Evolutionary conservation across 2,329 filamentous ascomycete species (phyloP).

Genomic region (Celoporthe dispersa): DNA sequence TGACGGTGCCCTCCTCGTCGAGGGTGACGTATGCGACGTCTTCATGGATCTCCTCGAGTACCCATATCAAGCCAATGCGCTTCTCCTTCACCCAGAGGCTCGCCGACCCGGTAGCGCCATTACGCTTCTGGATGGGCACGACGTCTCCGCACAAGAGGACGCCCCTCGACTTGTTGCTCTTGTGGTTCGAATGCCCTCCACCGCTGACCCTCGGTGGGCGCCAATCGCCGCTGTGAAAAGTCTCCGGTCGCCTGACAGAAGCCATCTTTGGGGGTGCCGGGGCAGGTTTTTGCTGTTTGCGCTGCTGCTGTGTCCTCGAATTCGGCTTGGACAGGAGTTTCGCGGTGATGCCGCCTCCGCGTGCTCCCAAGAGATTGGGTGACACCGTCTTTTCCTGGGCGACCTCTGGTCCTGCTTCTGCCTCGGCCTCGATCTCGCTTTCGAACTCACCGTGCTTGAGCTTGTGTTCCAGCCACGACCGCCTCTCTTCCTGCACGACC

Average conservation of each 20-base stretch:
- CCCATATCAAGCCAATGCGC: slow-evolving; percentile 91
- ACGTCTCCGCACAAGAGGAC: slow-evolving; percentile 95
- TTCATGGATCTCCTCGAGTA: slow-evolving; percentile 95
- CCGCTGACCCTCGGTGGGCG: slow-evolving; percentile 55
- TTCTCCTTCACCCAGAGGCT: slow-evolving; percentile 99
- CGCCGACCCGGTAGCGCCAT: slow-evolving; percentile 87
- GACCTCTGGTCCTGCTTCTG: slow-evolving; percentile 42
- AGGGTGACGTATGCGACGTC: slow-evolving; percentile 80
- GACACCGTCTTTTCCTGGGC: slow-evolving; percentile 39
- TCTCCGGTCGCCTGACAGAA: slow-evolving; percentile 63
- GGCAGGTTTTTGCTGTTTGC: slow-evolving; percentile 5
- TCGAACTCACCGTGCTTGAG: slow-evolving; percentile 67
- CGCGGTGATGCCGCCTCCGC: slow-evolving; percentile 79
- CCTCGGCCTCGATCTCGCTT: slow-evolving; percentile 43
- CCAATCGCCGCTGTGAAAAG: slow-evolving; percentile 61
- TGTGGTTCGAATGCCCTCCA: slow-evolving; percentile 60
- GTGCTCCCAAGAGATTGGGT: slow-evolving; percentile 67
- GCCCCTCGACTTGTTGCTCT: slow-evolving; percentile 68
- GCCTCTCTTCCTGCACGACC: slow-evolving; percentile 86
- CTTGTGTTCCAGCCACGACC: slow-evolving; percentile 88
- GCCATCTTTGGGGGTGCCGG: slow-evolving; percentile 54
- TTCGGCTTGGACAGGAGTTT: slow-evolving; percentile 83
- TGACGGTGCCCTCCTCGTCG: slow-evolving; percentile 77
- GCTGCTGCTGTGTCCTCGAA: slow-evolving; percentile 51
- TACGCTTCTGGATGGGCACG: slow-evolving; percentile 96